Percentiles rank a stretch among this genome's conserved stretches.
Evolutionary conservation across 305 asterid genomes (phyloP).

Genomic region (Fraxinus floribunda): DNA sequence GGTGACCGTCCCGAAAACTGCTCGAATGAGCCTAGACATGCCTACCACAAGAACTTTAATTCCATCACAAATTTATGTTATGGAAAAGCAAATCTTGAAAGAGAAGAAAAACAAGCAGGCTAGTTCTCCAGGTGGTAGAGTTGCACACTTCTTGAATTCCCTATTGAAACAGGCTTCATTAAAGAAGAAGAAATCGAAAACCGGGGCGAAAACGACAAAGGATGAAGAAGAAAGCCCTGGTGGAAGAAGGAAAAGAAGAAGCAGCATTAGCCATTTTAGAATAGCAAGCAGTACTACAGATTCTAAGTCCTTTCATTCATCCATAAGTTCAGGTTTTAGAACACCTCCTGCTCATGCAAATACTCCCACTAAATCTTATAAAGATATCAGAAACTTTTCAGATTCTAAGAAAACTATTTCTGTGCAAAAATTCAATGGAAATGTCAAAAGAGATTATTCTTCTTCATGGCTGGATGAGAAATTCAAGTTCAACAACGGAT

Average conservation of each 20-base stretch:
- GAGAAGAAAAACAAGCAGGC: constrained; percentile 49
- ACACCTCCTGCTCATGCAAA: constrained; percentile 43
- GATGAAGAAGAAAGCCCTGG: constrained; percentile 38
- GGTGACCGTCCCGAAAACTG: constrained; percentile 22
- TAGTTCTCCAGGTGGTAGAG: constrained; percentile 48
- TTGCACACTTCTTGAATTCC: constrained; percentile 47
- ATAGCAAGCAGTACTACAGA: constrained; percentile 22
- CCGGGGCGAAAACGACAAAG: not conserved
- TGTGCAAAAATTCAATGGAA: constrained; percentile 2
- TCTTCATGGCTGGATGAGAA: constrained; percentile 30
- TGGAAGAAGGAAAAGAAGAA: constrained; percentile 62
- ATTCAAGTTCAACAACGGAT: constrained; percentile 15
- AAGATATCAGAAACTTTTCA: constrained; percentile 29
- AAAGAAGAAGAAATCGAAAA: constrained; percentile 39
- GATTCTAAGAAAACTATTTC: constrained; percentile 25
- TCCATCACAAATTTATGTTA: constrained; percentile 22
- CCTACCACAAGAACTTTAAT: constrained; percentile 33
- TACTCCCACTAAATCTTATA: constrained; percentile 48
- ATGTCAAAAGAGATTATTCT: constrained; percentile 6
- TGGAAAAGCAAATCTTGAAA: constrained; percentile 36
- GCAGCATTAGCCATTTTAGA: constrained; percentile 59
- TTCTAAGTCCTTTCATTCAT: constrained; percentile 27
- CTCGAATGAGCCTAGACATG: constrained; percentile 69
- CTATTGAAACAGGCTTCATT: constrained; percentile 35
- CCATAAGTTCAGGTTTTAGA: constrained; percentile 38